phyloP scores from a whole-genome alignment of 225 moss, liverwort and hornwort species.

The Pleurozium schreberi region DNA sequence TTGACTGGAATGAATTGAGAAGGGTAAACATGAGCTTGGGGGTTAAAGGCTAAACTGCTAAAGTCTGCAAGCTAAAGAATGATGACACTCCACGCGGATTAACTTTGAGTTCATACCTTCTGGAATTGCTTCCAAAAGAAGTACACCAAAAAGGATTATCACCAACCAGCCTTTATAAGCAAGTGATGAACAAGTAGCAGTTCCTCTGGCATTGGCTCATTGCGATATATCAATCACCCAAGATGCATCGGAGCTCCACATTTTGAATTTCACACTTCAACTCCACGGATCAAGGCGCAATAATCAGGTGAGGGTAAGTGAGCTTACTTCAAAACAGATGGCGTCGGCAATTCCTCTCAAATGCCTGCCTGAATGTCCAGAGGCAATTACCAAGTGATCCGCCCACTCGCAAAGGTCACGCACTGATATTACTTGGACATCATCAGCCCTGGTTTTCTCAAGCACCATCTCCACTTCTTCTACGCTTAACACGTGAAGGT shows the following conservation, averaged over 20 bases:
- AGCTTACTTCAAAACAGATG: slow-evolving; percentile 63
- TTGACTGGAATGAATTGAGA: too few species aligned
- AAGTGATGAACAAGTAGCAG: neutral
- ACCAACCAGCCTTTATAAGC: neutral
- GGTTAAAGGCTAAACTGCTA: neutral
- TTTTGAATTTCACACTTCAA: neutral
- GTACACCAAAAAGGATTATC: neutral
- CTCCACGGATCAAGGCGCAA: neutral
- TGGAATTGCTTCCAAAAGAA: neutral
- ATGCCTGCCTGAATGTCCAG: slow-evolving; percentile 71
- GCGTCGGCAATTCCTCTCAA: slow-evolving; percentile 78
- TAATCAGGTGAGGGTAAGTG: neutral
- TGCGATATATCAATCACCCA: too few species aligned
- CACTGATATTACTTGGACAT: slow-evolving; percentile 57
- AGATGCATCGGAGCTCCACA: neutral
- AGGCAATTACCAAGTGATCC: slow-evolving; percentile 65
- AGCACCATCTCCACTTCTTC: slow-evolving; percentile 53
- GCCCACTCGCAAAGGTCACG: slow-evolving; percentile 74
- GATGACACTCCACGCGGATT: neutral
- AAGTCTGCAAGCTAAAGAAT: neutral
- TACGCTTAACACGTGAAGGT: slow-evolving; percentile 57
- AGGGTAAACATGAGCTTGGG: too few species aligned
- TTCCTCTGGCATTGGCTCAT: neutral
- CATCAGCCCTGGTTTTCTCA: slow-evolving; percentile 71
- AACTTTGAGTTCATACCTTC: neutral